Evolutionary conservation across 2,329 filamentous ascomycete genomes (phyloP).

Genomic region (Colletotrichum higginsianum): DNA sequence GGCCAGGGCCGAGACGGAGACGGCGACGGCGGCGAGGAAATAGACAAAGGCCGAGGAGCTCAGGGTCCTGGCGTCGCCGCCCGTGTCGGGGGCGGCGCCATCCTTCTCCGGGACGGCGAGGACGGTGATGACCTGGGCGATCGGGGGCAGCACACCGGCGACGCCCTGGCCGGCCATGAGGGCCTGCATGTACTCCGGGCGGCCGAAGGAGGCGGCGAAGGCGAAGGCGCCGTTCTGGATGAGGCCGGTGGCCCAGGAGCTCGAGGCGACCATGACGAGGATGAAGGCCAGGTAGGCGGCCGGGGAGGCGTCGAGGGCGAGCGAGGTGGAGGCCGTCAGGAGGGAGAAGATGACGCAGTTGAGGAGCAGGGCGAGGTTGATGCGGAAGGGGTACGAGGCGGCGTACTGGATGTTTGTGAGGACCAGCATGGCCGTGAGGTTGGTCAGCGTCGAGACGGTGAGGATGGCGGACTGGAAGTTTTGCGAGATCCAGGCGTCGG

Average conservation of each 20-base stretch:
- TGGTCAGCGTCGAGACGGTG: slow-evolving; percentile 87
- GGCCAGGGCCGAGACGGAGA: slow-evolving; percentile 79
- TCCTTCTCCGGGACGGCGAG: slow-evolving; percentile 69
- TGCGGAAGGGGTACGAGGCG: slow-evolving; percentile 90
- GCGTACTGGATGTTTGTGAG: slow-evolving; percentile 85
- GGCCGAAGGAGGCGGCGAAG: slow-evolving; percentile 87
- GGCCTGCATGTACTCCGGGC: slow-evolving; percentile 92
- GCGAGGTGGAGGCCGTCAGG: slow-evolving; percentile 83
- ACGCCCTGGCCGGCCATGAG: slow-evolving; percentile 97
- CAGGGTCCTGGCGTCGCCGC: slow-evolving; percentile 50
- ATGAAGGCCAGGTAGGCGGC: slow-evolving; percentile 84
- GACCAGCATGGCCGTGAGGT: slow-evolving; percentile 81
- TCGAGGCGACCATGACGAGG: slow-evolving; percentile 84
- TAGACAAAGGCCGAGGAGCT: slow-evolving; percentile 87
- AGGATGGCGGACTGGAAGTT: slow-evolving; percentile 94
- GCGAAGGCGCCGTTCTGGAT: slow-evolving; percentile 96
- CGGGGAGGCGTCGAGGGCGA: slow-evolving; percentile 75
- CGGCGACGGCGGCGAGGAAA: slow-evolving; percentile 87
- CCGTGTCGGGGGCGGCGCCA: slow-evolving; percentile 42
- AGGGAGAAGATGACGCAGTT: slow-evolving; percentile 84
- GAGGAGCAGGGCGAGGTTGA: slow-evolving; percentile 81
- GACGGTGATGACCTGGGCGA: slow-evolving; percentile 89
- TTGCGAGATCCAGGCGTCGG: slow-evolving; percentile 77
- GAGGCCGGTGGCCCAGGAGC: slow-evolving; percentile 85
- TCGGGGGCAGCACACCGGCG: slow-evolving; percentile 88